Evolutionary conservation across 495 filamentous ascomycete species (phyloP).

Genomic region (Aspergillus cavernicola): DNA sequence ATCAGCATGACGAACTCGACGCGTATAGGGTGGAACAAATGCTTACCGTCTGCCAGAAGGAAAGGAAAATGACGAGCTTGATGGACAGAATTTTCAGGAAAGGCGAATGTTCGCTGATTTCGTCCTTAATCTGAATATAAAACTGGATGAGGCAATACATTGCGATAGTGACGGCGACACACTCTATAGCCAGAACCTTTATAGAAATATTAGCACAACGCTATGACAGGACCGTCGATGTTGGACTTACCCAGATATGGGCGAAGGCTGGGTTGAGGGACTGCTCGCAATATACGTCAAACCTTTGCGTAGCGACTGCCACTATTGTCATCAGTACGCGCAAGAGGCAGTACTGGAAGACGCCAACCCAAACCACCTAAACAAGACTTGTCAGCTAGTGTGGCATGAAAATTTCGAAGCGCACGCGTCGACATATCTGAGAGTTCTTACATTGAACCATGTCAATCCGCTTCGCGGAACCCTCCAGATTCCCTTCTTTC

Average conservation of each 20-base stretch:
- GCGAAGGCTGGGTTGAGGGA: slow-evolving; percentile 74
- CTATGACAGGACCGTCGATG: not conserved
- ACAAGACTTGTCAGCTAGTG: slow-evolving; percentile 4
- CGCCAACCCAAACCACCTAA: slow-evolving; percentile 75
- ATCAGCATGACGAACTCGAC: not conserved
- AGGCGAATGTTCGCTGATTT: slow-evolving; percentile 66
- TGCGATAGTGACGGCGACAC: slow-evolving; percentile 71
- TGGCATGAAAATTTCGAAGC: too few species aligned
- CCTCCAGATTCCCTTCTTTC: slow-evolving; percentile 62
- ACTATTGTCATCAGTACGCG: slow-evolving; percentile 80
- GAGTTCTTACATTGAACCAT: slow-evolving; percentile 72
- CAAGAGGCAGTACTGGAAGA: slow-evolving; percentile 91
- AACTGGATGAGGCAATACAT: slow-evolving; percentile 94
- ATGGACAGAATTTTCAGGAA: slow-evolving; percentile 85
- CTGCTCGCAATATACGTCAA: slow-evolving; percentile 70
- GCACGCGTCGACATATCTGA: not conserved
- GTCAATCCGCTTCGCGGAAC: slow-evolving; percentile 80
- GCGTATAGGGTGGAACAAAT: not conserved
- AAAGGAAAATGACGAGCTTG: slow-evolving; percentile 92
- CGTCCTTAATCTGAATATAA: slow-evolving; percentile 68
- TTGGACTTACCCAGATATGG: slow-evolving; percentile 70
- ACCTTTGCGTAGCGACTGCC: slow-evolving; percentile 67
- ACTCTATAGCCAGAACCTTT: slow-evolving; percentile 67
- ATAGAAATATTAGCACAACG: slow-evolving; percentile 14
- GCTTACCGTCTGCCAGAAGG: slow-evolving; percentile 79